A percentile compares a stretch with the other conserved stretches of the same genome.
These are phyloP conservation scores for Synchytrium microbalum DNA, from an alignment of 371 early-diverging fungal genomes.

Conservation along the genomic window DNA sequence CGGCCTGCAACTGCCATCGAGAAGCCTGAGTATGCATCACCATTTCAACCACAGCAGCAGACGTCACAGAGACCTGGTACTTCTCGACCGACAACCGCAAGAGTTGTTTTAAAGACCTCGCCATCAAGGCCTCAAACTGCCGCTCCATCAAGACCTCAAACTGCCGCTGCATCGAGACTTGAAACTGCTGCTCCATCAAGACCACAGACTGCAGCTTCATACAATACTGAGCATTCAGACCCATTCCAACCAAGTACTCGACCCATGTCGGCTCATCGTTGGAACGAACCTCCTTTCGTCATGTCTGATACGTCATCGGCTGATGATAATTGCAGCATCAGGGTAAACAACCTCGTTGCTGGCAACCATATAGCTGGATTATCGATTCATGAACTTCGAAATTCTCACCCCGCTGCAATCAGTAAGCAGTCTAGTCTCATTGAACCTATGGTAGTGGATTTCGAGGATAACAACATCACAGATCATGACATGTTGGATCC, in stretches of 20 bases:
- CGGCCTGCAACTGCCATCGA: too few relatives aligned
- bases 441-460: background rate
- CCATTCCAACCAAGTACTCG: background rate
- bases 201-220: background rate
- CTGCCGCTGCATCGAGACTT: background rate
- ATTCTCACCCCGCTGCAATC: background rate
- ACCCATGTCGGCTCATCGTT: background rate
- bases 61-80: too few relatives aligned
- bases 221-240: too few relatives aligned
- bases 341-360: background rate
- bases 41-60: background rate
- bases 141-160: background rate
- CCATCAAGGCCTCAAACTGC: background rate
- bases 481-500: too few relatives aligned
- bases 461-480: too few relatives aligned
- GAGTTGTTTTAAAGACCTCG: background rate
- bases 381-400: background rate
- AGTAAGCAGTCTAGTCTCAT: background rate
- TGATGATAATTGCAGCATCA: background rate
- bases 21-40: too few relatives aligned
- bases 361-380: background rate
- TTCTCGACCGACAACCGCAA: background rate
- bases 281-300: background rate
- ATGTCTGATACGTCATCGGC: background rate
- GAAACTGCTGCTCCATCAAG: too few relatives aligned